These are phyloP conservation scores for Epichloe sylvatica DNA, from an alignment of 2,329 filamentous ascomycete species.

Conservation along the genomic window DNA sequence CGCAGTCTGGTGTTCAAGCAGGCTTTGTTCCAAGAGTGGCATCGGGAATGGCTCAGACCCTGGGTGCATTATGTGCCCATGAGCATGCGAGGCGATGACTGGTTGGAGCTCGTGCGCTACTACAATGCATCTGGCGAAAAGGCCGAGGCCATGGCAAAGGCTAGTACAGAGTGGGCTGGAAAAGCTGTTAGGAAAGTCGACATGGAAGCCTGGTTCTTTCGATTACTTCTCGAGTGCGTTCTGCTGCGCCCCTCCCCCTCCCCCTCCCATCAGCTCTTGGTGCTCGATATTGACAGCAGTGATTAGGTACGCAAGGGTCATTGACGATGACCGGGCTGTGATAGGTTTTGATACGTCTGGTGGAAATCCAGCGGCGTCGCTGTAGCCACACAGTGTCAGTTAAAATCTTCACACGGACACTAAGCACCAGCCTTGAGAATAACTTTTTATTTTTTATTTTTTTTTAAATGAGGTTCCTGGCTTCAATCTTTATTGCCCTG, in stretches of 20 bases:
- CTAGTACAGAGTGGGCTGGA: slow-evolving; percentile 56
- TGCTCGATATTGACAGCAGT: neutral
- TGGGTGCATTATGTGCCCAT: slow-evolving; percentile 92
- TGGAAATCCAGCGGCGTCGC: neutral
- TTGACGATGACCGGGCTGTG: slow-evolving; percentile 45
- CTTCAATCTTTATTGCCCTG: no score
- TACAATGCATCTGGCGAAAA: slow-evolving; percentile 41
- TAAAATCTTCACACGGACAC: neutral
- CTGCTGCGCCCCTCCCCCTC: no score
- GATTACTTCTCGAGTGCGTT: slow-evolving; percentile 53
- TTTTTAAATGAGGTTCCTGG: no score
- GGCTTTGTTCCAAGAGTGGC: slow-evolving; percentile 89
- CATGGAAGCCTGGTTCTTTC: slow-evolving; percentile 55
- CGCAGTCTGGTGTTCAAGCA: slow-evolving; percentile 80
- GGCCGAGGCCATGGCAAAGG: slow-evolving; percentile 49
- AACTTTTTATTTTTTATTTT: no score
- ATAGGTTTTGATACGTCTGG: slow-evolving; percentile 36
- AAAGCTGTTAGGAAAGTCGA: slow-evolving; percentile 58
- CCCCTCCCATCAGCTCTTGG: neutral
- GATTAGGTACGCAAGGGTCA: slow-evolving; percentile 46
- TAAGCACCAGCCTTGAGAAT: neutral
- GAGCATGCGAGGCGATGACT: slow-evolving; percentile 70
- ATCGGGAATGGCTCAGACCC: slow-evolving; percentile 77
- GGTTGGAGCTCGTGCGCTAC: slow-evolving; percentile 71
- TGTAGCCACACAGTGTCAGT: neutral